Percentiles rank a stretch among this genome's conserved stretches.
These are phyloP conservation scores for Entomortierella chlamydospora DNA, from an alignment of 192 early-diverging fungal species.

Conservation along the genomic window DNA sequence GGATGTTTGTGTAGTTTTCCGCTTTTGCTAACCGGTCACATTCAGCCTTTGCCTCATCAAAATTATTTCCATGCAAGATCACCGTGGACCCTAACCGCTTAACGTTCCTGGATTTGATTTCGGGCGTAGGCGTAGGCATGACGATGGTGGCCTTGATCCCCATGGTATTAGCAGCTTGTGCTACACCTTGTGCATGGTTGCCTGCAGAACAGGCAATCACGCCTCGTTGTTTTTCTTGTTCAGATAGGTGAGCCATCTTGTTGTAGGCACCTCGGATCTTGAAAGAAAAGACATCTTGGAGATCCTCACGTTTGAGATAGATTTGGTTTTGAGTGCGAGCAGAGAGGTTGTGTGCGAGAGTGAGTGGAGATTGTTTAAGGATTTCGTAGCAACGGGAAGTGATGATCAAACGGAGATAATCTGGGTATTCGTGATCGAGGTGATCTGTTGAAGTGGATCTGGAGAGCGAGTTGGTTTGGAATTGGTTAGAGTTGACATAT, in stretches of 20 bases:
- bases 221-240: slow-evolving; percentile 82
- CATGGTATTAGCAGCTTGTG: slow-evolving; percentile 90
- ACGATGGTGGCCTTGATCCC: slow-evolving; percentile 96
- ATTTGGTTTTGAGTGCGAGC: slow-evolving; percentile 74
- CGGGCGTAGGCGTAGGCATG: slow-evolving; percentile 86
- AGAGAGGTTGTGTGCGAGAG: slow-evolving; percentile 85
- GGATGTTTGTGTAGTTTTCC: slow-evolving; percentile 89
- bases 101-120: slow-evolving; percentile 94
- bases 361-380: slow-evolving; percentile 90
- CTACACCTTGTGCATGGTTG: slow-evolving; percentile 99
- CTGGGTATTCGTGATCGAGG: slow-evolving; percentile 61
- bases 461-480: no score
- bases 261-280: slow-evolving; percentile 99
- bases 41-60: slow-evolving; percentile 94
- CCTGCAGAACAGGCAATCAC: slow-evolving; percentile 97
- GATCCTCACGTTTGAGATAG: slow-evolving; percentile 94
- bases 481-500: no score
- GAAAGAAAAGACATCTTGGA: slow-evolving; percentile 98
- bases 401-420: slow-evolving; percentile 94
- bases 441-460: no score
- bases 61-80: slow-evolving; percentile 90
- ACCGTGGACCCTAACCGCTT: slow-evolving; percentile 90
- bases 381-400: slow-evolving; percentile 96
- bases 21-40: slow-evolving; percentile 77
- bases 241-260: slow-evolving; percentile 83